phyloP scores from a whole-genome alignment of 805 yeast genomes.

The Candida sonorensis region DNA sequence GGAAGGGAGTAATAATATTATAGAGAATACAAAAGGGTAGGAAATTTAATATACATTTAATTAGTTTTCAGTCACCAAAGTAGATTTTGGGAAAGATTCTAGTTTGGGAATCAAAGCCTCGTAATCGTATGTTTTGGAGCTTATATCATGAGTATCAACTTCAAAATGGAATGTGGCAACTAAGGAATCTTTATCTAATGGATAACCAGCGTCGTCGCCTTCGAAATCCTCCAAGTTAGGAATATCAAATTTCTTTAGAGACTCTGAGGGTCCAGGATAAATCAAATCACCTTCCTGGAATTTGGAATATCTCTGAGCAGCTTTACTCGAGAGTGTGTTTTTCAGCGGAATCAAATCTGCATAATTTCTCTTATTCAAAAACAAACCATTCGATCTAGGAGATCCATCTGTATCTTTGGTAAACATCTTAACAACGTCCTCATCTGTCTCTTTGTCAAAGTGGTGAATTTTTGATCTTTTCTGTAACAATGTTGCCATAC shows the following conservation, averaged over 20 bases:
- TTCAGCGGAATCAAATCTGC: constrained; percentile 54
- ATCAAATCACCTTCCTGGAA: constrained; percentile 21
- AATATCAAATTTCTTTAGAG: constrained; percentile 7
- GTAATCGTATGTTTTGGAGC: constrained; percentile 55
- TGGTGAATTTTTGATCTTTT: constrained; percentile 64
- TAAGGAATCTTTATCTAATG: constrained; percentile 48
- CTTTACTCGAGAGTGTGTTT: constrained; percentile 25
- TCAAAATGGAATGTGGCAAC: constrained; percentile 74
- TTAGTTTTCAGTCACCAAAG: too few relatives aligned
- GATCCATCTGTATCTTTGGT: constrained; percentile 49
- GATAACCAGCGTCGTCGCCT: constrained; percentile 36
- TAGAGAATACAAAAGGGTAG: too few relatives aligned
- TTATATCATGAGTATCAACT: constrained; percentile 39
- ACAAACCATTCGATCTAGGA: constrained; percentile 36
- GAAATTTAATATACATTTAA: too few relatives aligned
- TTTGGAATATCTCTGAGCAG: constrained; percentile 7
- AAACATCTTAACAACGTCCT: constrained; percentile 76
- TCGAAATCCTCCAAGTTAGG: constrained; percentile 6
- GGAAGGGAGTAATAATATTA: too few relatives aligned
- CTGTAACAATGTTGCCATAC: constrained; percentile 70
- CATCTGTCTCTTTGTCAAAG: constrained; percentile 59
- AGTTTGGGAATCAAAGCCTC: constrained; percentile 61
- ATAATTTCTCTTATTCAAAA: constrained; percentile 66
- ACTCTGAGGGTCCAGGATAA: constrained; percentile 37
- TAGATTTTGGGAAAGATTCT: constrained; percentile 3